phyloP scores from a whole-genome alignment of 148 eudicot species.

The Heliosperma pusillum region DNA sequence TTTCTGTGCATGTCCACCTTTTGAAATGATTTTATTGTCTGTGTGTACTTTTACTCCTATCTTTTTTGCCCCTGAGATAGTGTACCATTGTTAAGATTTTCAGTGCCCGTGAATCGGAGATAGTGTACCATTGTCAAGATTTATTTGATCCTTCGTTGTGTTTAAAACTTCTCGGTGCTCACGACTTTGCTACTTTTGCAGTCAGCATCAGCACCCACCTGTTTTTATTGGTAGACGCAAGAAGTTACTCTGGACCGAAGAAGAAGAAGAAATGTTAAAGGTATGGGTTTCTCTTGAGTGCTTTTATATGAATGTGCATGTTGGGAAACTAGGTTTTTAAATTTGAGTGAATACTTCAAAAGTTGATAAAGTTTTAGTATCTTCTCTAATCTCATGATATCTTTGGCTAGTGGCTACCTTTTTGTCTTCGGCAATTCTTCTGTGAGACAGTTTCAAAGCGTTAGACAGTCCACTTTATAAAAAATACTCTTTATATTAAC shows the following conservation, averaged over 20 bases:
- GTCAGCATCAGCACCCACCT: slow-evolving; percentile 17
- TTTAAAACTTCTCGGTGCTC: neutral
- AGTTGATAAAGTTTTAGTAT: neutral
- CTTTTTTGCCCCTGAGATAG: too few species aligned
- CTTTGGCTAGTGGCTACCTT: neutral
- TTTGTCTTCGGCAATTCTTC: too few species aligned
- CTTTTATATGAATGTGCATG: neutral
- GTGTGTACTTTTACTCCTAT: too few species aligned
- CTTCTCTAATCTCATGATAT: neutral
- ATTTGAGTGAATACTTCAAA: neutral
- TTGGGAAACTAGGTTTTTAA: neutral
- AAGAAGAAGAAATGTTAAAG: slow-evolving; percentile 66
- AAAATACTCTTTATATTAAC: too few species aligned
- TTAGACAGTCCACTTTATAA: too few species aligned
- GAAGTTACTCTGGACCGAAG: slow-evolving; percentile 46
- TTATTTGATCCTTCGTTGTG: too few species aligned
- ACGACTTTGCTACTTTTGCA: slow-evolving; percentile 24
- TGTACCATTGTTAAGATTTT: too few species aligned
- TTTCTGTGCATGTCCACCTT: neutral
- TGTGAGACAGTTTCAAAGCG: too few species aligned
- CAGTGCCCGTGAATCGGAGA: too few species aligned
- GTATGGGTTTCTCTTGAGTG: slow-evolving; percentile 24
- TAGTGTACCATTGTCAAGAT: too few species aligned
- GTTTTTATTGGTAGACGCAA: slow-evolving; percentile 32
- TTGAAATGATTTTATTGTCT: neutral